Evolutionary conservation across 176 grass and related monocot species (phyloP).

Genomic region (Luzula sylvatica): DNA sequence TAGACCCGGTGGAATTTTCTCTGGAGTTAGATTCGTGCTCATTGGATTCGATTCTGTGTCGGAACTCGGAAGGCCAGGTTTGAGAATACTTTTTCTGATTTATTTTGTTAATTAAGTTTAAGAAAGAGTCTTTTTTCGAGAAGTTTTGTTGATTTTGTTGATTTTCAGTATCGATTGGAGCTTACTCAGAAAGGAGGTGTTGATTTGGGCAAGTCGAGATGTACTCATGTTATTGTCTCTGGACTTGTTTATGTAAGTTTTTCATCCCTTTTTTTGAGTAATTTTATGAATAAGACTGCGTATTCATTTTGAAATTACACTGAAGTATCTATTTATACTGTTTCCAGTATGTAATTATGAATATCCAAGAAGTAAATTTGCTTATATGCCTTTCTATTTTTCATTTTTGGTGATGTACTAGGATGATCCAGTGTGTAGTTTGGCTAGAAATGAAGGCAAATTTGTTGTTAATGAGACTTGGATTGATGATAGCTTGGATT

Average conservation of each 20-base stretch:
- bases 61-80: conserved; percentile 53
- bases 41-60: conserved; percentile 54
- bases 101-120: not conserved
- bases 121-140: not conserved
- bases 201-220: conserved; percentile 40
- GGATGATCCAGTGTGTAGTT: conserved; percentile 59
- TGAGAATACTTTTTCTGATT: not conserved
- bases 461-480: conserved; percentile 58
- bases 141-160: not conserved
- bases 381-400: no score
- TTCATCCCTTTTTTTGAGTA: not conserved
- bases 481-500: conserved; percentile 67
- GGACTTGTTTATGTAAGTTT: conserved; percentile 65
- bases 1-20: conserved; percentile 36
- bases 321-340: no score
- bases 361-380: no score
- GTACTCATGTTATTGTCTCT: conserved; percentile 58
- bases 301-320: not conserved
- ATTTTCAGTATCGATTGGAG: conserved; percentile 60
- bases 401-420: conserved; percentile 2
- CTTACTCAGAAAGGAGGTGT: conserved; percentile 47
- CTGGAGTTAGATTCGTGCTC: conserved; percentile 58
- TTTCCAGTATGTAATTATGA: no score
- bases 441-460: conserved; percentile 55
- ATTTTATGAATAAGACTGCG: not conserved